Conservation (phyloP, 2,329 filamentous ascomycete species). For the Didymosphaeria variabile region DNA sequence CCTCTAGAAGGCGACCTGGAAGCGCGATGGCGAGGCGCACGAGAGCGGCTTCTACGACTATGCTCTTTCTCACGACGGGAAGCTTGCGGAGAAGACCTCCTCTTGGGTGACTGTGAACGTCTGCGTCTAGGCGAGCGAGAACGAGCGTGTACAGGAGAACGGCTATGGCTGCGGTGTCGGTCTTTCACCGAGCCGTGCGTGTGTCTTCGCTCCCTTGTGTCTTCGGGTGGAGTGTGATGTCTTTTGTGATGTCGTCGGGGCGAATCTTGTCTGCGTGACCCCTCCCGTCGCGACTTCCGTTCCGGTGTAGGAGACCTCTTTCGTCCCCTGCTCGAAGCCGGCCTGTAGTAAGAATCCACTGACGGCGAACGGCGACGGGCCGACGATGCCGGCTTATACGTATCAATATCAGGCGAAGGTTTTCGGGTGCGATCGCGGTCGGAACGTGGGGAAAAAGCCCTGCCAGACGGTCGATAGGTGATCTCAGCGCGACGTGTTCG, state of each 20-base stretch:
- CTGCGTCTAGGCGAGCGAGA: slow-evolving; percentile 45
- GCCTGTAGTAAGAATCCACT: slow-evolving; percentile 49
- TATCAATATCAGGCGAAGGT: slow-evolving; percentile 47
- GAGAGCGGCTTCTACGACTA: slow-evolving; percentile 34
- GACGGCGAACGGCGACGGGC: slow-evolving; percentile 54
- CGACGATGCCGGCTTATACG: slow-evolving; percentile 42
- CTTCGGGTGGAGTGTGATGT: slow-evolving; percentile 33
- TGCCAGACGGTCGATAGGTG: slow-evolving; percentile 36
- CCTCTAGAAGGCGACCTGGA: slow-evolving; percentile 40
- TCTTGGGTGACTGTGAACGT: slow-evolving; percentile 35
- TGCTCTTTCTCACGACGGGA: slow-evolving; percentile 30
- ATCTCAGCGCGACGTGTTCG: slow-evolving; percentile 43
- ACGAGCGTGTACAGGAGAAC: slow-evolving; percentile 34
- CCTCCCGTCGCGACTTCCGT: slow-evolving; percentile 40
- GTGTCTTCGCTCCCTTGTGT: slow-evolving; percentile 32
- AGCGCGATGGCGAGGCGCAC: slow-evolving; percentile 33
- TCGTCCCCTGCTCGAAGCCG: slow-evolving; percentile 39
- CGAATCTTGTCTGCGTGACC: slow-evolving; percentile 40
- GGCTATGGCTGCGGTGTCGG: slow-evolving; percentile 39
- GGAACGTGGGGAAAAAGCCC: slow-evolving; percentile 45
- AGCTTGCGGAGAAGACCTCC: slow-evolving; percentile 35
- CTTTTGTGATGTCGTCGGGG: slow-evolving; percentile 39
- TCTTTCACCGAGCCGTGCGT: slow-evolving; percentile 27
- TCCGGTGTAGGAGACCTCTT: slow-evolving; percentile 45
- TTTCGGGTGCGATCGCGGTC: slow-evolving; percentile 46